A percentile compares a stretch with the other conserved stretches of the same genome.
These are phyloP conservation scores for Brassica cretica DNA, from an alignment of 345 rosid genomes.

Conservation along the genomic window DNA sequence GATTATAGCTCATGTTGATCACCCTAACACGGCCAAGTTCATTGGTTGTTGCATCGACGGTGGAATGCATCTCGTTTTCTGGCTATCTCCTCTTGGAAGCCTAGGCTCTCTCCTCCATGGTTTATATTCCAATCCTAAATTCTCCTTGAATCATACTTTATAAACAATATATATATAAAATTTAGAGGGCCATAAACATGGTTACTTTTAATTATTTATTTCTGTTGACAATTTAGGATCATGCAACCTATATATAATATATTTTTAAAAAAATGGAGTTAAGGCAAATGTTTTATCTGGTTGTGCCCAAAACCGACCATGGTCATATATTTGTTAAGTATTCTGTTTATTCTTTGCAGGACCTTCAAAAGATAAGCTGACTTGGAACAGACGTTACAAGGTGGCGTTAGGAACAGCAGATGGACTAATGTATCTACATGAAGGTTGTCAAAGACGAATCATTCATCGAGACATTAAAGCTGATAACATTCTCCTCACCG, in stretches of 20 bases:
- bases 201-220: too few species aligned
- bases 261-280: background rate
- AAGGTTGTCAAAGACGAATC: slow-evolving; percentile 74
- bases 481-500: slow-evolving; percentile 87
- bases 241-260: too few species aligned
- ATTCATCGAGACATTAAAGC: slow-evolving; percentile 96
- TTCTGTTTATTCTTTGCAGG: slow-evolving; percentile 37
- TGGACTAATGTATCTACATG: slow-evolving; percentile 86
- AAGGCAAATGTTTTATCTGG: background rate
- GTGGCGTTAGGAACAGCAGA: slow-evolving; percentile 84
- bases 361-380: slow-evolving; percentile 47
- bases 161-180: too few species aligned
- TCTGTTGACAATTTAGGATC: background rate
- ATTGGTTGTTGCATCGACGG: slow-evolving; percentile 81
- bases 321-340: background rate
- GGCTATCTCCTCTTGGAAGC: slow-evolving; percentile 77
- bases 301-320: background rate
- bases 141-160: too few species aligned
- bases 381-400: slow-evolving; percentile 81
- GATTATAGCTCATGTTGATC: slow-evolving; percentile 80
- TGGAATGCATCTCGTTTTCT: slow-evolving; percentile 82
- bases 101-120: slow-evolving; percentile 79
- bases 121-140: slow-evolving; percentile 16
- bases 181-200: background rate
- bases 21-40: slow-evolving; percentile 88